These are phyloP conservation scores for Delonix regia DNA, from an alignment of 306 rosid species.

Conservation along the genomic window DNA sequence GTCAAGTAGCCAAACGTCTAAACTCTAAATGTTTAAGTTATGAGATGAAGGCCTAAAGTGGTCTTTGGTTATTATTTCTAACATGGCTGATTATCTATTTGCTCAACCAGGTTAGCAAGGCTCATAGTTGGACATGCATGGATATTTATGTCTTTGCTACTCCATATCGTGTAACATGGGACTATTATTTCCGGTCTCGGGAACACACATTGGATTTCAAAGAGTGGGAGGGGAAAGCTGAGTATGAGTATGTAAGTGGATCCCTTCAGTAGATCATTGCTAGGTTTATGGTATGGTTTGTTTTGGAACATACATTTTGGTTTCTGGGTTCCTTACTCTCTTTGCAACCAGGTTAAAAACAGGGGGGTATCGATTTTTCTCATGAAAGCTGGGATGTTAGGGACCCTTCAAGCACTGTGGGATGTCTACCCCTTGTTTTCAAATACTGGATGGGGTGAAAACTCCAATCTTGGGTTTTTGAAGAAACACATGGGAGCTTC, in stretches of 20 bases:
- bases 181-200: constrained; percentile 81
- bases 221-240: constrained; percentile 85
- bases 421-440: constrained; percentile 87
- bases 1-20: not conserved
- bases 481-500: constrained; percentile 88
- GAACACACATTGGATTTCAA: constrained; percentile 88
- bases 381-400: constrained; percentile 91
- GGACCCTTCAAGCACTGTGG: constrained; percentile 83
- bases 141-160: constrained; percentile 93
- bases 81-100: constrained; percentile 9
- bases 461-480: constrained; percentile 76
- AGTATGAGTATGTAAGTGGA: constrained; percentile 85
- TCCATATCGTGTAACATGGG: constrained; percentile 95
- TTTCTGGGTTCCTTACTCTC: constrained; percentile 31
- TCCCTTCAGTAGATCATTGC: constrained; percentile 28
- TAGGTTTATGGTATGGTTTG: not conserved
- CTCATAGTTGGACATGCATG: constrained; percentile 96
- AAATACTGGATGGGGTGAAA: constrained; percentile 91
- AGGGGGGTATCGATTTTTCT: constrained; percentile 90
- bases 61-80: not conserved
- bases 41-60: not conserved
- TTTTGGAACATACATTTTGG: constrained; percentile 24
- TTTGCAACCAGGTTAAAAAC: constrained; percentile 67
- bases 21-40: not conserved
- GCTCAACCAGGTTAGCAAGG: constrained; percentile 66